Percentiles rank a stretch among this genome's conserved stretches.
Conservation (phyloP, 352 stramenopile genomes). For the Globisporangium apiculatum region DNA sequence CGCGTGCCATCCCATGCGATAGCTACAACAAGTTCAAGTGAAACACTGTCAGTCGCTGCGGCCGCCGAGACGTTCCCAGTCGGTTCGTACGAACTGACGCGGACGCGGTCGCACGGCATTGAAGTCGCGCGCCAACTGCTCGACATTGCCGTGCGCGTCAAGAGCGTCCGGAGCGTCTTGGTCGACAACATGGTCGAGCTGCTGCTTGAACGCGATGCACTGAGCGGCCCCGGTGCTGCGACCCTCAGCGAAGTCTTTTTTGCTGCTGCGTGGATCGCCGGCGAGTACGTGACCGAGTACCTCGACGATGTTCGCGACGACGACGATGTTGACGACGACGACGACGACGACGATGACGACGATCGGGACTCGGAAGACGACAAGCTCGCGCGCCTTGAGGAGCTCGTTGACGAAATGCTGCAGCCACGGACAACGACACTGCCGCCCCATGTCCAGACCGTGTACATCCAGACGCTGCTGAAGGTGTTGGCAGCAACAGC, state of each 20-base stretch:
- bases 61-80: constrained; percentile 9
- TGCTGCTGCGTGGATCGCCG: constrained; percentile 96
- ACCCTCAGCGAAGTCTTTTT: constrained; percentile 93
- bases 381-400: constrained; percentile 84
- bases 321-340: constrained; percentile 72
- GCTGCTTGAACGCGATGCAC: constrained; percentile 83
- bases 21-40: too few species aligned
- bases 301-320: constrained; percentile 76
- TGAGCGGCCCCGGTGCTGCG: constrained; percentile 59
- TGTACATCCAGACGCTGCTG: constrained; percentile 93
- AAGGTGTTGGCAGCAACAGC: constrained; percentile 83
- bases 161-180: constrained; percentile 92
- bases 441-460: constrained; percentile 84
- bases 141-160: constrained; percentile 95
- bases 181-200: constrained; percentile 94
- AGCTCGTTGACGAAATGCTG: constrained; percentile 75
- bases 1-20: constrained; percentile 73
- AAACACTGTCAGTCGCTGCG: constrained; percentile 7
- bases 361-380: constrained; percentile 66
- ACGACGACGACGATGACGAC: constrained; percentile 71
- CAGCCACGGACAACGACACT: constrained; percentile 78
- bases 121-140: constrained; percentile 93
- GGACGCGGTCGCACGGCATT: constrained; percentile 51
- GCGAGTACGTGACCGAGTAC: constrained; percentile 94
- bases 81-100: constrained; percentile 20